Evolutionary conservation across 2,329 filamentous ascomycete species (phyloP), one percentile per base, ranked within the genome.

Genomic region (Aphanoascus verrucosus): DNA sequence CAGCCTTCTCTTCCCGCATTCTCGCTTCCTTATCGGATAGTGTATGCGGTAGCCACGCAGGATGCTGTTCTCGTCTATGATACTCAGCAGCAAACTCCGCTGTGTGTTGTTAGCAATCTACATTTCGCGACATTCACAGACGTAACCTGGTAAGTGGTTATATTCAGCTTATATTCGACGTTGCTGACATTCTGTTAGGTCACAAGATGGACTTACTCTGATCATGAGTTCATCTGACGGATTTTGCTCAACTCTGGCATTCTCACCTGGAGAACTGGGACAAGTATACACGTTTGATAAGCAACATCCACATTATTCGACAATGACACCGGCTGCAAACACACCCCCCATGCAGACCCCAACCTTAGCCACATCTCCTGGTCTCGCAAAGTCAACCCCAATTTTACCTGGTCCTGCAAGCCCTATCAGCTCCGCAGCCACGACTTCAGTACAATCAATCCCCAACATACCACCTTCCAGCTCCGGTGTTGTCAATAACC

Each of bases 51-150:
- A 37, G 94, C 93, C 6, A 98, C 93, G 0, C 91, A 97, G 66
- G 93, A 98, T 70, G 87, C 93, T 0, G 87, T 98, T 3, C 75
- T 96, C 42, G 78, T 98, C 19, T 98, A 98, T 65, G 93, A 98
- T 69, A 98, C 93, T 0, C 93, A 98, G 65, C 93, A 98, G 66
- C 86, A 90, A 63, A 94, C 88, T 6, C 93, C 93, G 2, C 75
- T 98, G 35, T 95, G 89, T 66, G 79, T 97, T 38, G 91, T 98
- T 47, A 97, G 89, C 78, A 98, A 98, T 64, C 72, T 98, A 59
- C 93, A 98, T 69, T 95, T 91, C 68, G 90, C 93, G 3, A 97
- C 93, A 0, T 98, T 98, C 65, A 98, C 93, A 0, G 93, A 98
- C 67, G 74, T 98, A 55, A 85, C 88, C 34, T 98, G 93, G 93